A percentile compares a stretch with the other conserved stretches of the same genome.
Conservation (phyloP, 1,284 basidiomycete genomes). For the Cystobasidium sp. region DNA sequence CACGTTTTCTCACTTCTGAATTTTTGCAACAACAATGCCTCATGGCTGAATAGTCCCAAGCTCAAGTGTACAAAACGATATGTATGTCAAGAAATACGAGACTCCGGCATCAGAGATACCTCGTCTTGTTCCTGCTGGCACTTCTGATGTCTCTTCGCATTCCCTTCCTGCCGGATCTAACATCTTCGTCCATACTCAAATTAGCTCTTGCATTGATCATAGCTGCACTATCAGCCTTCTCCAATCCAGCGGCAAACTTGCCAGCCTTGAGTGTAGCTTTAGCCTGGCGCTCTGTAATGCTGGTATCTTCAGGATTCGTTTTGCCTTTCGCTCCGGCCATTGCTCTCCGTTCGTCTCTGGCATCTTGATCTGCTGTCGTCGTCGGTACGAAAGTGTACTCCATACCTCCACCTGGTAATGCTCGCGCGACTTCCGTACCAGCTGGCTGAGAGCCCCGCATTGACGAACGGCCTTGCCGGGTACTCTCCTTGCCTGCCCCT, state of each 20-base stretch:
- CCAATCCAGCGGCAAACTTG: conserved; percentile 40
- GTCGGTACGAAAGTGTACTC: conserved; percentile 21
- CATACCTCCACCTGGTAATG: conserved; percentile 39
- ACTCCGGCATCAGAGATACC: conserved; percentile 7
- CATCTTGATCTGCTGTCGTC: conserved; percentile 33
- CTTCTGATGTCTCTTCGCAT: conserved; percentile 36
- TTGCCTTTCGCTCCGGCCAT: conserved; percentile 18
- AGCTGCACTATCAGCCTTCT: conserved; percentile 50
- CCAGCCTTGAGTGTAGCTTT: conserved; percentile 27
- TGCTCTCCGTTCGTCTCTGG: conserved; percentile 12
- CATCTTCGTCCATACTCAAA: conserved; percentile 33
- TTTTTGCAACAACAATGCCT: conserved; percentile 3
- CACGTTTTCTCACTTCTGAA: background rate
- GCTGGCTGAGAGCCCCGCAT: conserved; percentile 38
- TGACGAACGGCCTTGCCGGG: conserved; percentile 18
- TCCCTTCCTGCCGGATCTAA: conserved; percentile 29
- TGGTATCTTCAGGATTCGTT: conserved; percentile 13
- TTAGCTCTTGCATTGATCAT: conserved; percentile 31
- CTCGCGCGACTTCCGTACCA: conserved; percentile 12
- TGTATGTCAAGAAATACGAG: background rate
- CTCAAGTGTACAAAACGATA: too few species aligned
- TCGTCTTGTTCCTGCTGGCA: conserved; percentile 43
- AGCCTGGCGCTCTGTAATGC: conserved; percentile 27
- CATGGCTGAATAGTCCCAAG: background rate
- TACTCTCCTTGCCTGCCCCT: conserved; percentile 6